Evolutionary conservation across 371 early-diverging fungal genomes (phyloP), one percentile per base, ranked within the genome.

Genomic region (Mucor plumbeus): DNA sequence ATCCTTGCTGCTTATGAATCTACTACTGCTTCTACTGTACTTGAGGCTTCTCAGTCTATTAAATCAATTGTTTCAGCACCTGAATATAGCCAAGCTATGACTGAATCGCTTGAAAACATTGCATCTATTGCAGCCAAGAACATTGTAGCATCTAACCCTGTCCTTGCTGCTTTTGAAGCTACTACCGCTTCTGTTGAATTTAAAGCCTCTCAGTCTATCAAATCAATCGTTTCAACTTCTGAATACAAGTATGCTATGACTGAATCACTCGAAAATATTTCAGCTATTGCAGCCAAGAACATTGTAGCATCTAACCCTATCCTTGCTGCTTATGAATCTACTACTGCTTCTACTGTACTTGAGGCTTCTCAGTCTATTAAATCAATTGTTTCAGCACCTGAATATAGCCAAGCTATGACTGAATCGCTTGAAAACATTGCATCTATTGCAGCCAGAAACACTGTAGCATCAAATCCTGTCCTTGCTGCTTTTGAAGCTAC

Each of bases 401-500:
- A 7, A 26, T 50, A 50, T 13, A 26, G 5, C 5, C 21, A 50
- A 26, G 50, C 50, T 3, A 10, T 21, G 9, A 21, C 19, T 50
- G 50, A 50, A 50, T 50, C 26, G 7, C 21, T 10, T 4, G 50
- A 26, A 21, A 50, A 11, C 11, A 7, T 50, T 9, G 26, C 8
- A 38, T 1, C 26, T 17, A 50, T 11, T 1, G 26, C 5, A 50
- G 50, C 50, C 26, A 26, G 4, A 3, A 26, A 50, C 17, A 40
- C 14, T 3, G 26, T 3, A 1, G 1, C 38, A 13, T 36, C 59
- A 10, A 47, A 35, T 15, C 67, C 63, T 34, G 50, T 39, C 19
- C 47, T 68, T 61, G 63, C 68, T 36, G 34, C 15, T 7, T 69
- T 26, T n/a, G 59, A 69, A 13, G 59, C 60, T 6, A 54, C 69